These are phyloP conservation scores for Martensiomyces pterosporus DNA, from an alignment of 192 early-diverging fungal species.

Conservation along the genomic window DNA sequence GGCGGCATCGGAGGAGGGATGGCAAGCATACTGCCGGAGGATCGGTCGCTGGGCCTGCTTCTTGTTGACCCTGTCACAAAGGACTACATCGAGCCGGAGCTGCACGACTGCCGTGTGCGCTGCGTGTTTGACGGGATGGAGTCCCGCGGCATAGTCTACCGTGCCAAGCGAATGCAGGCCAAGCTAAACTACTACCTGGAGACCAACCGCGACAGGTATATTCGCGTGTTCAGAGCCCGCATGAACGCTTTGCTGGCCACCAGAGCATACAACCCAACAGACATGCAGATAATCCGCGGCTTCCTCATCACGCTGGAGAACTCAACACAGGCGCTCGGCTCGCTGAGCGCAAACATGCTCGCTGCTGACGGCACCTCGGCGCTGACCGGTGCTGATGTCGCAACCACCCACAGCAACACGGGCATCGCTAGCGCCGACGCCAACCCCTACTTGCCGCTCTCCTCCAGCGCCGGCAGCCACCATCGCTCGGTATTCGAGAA, in stretches of 20 bases:
- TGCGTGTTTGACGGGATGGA: conserved; percentile 26
- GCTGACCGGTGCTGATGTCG: no score
- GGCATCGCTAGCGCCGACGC: no score
- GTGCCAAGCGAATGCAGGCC: conserved; percentile 21
- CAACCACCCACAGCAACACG: background rate
- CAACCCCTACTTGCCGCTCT: no score
- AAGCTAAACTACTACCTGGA: conserved; percentile 11
- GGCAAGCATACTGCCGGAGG: background rate
- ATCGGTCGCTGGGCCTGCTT: conserved; percentile 7
- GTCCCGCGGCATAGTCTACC: conserved; percentile 18
- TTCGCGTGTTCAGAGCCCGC: conserved; percentile 13
- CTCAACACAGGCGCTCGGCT: no score
- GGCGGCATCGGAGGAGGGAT: no score
- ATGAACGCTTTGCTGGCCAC: conserved; percentile 12
- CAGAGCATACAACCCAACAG: conserved; percentile 3
- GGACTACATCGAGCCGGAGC: conserved; percentile 21
- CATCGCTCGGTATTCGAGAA: conserved; percentile 10
- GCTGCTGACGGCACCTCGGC: background rate
- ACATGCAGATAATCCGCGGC: conserved; percentile 14
- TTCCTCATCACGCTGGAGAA: background rate
- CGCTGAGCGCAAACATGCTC: no score
- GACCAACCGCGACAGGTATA: conserved; percentile 7
- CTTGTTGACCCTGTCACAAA: background rate
- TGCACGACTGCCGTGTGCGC: conserved; percentile 24
- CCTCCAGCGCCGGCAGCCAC: no score